These are phyloP conservation scores for Penicillium polonicum DNA, from an alignment of 2,329 filamentous ascomycete species.

Conservation along the genomic window DNA sequence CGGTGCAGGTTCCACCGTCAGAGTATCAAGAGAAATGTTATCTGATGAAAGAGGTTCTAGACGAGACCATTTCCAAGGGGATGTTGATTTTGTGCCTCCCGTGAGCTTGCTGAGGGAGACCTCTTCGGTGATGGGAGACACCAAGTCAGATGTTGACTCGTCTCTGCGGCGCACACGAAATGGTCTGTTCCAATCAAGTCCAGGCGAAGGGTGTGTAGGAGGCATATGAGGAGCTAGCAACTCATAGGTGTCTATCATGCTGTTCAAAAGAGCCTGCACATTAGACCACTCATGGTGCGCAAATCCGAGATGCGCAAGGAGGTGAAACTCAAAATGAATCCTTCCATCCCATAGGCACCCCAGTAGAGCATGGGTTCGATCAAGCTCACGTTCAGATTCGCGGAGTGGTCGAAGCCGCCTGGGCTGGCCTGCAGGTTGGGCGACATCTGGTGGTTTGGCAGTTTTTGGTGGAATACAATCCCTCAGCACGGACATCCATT, in stretches of 20 bases:
- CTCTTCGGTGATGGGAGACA: constrained; percentile 7
- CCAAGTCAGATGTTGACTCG: constrained; percentile 1
- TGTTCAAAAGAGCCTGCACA: constrained; percentile 40
- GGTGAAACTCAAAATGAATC: constrained; percentile 30
- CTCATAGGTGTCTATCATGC: constrained; percentile 41
- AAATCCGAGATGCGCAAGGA: constrained; percentile 43
- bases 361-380: constrained; percentile 32
- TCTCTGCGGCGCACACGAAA: background rate
- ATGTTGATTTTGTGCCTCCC: constrained; percentile 8
- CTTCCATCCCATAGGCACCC: constrained; percentile 34
- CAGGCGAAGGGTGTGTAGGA: constrained; percentile 6
- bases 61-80: background rate
- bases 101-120: constrained; percentile 35
- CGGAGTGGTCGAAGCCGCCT: constrained; percentile 7
- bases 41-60: constrained; percentile 10
- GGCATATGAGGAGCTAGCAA: constrained; percentile 20
- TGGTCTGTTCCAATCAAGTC: constrained; percentile 16
- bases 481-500: constrained; percentile 39
- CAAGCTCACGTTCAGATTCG: constrained; percentile 20
- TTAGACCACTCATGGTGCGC: constrained; percentile 42
- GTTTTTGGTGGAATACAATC: constrained; percentile 30
- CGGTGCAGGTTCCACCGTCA: constrained; percentile 28
- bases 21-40: constrained; percentile 17
- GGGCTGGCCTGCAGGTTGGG: constrained; percentile 4
- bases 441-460: background rate